Base-by-base conservation (phyloP, 805 yeast species). In the Kazachstania martiniae region DNA sequence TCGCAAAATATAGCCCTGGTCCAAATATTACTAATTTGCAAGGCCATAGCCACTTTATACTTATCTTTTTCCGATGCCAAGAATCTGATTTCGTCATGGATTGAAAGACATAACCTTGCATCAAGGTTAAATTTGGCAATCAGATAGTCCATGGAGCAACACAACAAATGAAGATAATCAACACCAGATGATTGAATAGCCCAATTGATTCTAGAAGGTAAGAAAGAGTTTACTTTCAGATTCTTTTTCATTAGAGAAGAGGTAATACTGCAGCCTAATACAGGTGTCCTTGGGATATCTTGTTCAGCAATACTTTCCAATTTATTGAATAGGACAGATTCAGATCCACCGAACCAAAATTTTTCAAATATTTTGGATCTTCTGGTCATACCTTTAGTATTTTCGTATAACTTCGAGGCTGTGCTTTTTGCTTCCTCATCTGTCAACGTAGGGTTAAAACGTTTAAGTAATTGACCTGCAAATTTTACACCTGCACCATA, bases 141-240 rank as follows among this genome's bases (percentile, higher is more conserved):
- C 44, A 91, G 63, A 46, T 86, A 84, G 36, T 84, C 82, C 96
- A 93, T 87, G 0, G 95, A 73, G 4, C 85, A 72, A 30, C 89
- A 67, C 38, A 91, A 55, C 25, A 91, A 53, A 53, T 91, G 99
- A 32, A 91, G 63, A 49, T 93, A 91, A 53, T 91, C 98, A 13
- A 93, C 99, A 23, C 98, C 99, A 1, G 95, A 84, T 15, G 95
- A 84, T 55, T 91, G 99, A 51, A 91, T 91, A 1, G 95, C 84
- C 99, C 99, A 91, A 49, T 91, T 91, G 41, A 87, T 78, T 47
- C 99, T 61, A 2, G 95, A 85, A 0, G 98, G 91, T 42, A 91
- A 59, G 51, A 78, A 91, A 1, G 74, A 62, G 40, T 72, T 72
- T 24, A 72, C 61, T 27, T 72, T 73, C 44, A 91, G 63, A 52